Evolutionary conservation across 1,284 basidiomycete genomes (phyloP).

Genomic region (Coniferiporia weirii): DNA sequence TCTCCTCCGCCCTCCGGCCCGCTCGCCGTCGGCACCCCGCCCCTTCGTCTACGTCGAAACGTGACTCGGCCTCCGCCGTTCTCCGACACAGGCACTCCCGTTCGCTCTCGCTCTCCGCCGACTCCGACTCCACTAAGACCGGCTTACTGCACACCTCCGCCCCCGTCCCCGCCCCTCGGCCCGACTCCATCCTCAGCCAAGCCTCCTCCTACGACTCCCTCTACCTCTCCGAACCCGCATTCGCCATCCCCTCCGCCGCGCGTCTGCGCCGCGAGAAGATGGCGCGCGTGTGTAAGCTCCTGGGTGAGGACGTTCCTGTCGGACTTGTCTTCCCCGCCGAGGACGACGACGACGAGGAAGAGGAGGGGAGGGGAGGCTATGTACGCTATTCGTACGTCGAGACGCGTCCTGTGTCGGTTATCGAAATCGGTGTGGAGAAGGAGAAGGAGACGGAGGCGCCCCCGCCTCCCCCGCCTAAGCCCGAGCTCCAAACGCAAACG

Average conservation of each 20-base stretch:
- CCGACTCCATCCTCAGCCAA: background rate
- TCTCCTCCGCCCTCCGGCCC: slow-evolving; percentile 11
- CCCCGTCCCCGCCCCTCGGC: background rate
- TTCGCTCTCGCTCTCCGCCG: no score
- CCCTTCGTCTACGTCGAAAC: background rate
- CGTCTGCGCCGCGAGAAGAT: slow-evolving; percentile 15
- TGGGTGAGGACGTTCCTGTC: slow-evolving; percentile 17
- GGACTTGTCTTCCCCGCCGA: slow-evolving; percentile 14
- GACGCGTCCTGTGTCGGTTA: slow-evolving; percentile 3
- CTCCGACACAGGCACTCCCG: no score
- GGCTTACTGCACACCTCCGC: background rate
- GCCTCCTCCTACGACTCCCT: slow-evolving; percentile 6
- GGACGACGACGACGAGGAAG: background rate
- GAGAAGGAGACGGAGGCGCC: background rate
- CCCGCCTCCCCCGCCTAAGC: background rate
- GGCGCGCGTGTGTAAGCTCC: slow-evolving; percentile 17
- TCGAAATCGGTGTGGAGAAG: background rate
- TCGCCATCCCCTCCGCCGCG: slow-evolving; percentile 9
- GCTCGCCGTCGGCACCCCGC: background rate
- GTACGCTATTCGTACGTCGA: no score
- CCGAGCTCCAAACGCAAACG: background rate
- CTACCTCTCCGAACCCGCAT: slow-evolving; percentile 12
- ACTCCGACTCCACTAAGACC: no score
- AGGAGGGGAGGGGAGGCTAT: no score
- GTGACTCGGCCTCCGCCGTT: background rate